Base-by-base conservation (phyloP, 257 asterid genomes). In the Craterostigma plantagineum region DNA sequence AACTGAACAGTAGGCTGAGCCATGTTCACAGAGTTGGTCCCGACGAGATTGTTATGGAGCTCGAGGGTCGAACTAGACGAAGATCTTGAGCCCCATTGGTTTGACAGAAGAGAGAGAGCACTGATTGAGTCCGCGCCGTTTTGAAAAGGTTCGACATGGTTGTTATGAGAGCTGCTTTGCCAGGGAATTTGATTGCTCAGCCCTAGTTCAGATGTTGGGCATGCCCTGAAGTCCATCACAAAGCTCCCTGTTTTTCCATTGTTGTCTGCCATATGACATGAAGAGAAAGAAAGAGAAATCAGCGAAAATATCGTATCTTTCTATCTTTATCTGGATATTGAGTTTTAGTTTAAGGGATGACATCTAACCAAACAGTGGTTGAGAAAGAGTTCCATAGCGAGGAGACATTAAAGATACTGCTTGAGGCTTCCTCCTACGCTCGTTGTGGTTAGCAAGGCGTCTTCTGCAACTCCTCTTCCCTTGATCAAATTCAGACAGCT, bases 41-140 rank as follows among this genome's bases (percentile, higher is more conserved):
- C 30, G 30, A 23, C 30, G 30, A 23, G 30, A 6, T 23, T 6
- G 6, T 6, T 6, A 23, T 23, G 30, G 6, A 23, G 4, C 30
- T 23, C 30, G 30, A 23, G 30, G 69, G 18, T 67, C 80, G 51
- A 52, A 74, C 43, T 55, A 16, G 30, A 23, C n/a, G n/a, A 23
- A 47, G 59, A 58, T 18, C 79, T 69, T 33, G 85, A 63, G 66
- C 52, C 64, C 92, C 92, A 85, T 41, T 75, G 83, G 46, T 61
- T 86, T 86, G 97, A 86, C 94, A 78, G 94, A 81, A 86, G 97
- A 86, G 93, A 86, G 97, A 73, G 97, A 86, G 93, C 97, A 64
- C 65, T 58, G 56, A 49, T 55, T 63, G 86, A 72, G 59, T 63
- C 75, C 0, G 80, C 60, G 43, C 73, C 75, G n/a, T 38, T 35